These are phyloP conservation scores for Monosporascus sp. DNA, from an alignment of 2,329 filamentous ascomycete genomes.

Conservation along the genomic window DNA sequence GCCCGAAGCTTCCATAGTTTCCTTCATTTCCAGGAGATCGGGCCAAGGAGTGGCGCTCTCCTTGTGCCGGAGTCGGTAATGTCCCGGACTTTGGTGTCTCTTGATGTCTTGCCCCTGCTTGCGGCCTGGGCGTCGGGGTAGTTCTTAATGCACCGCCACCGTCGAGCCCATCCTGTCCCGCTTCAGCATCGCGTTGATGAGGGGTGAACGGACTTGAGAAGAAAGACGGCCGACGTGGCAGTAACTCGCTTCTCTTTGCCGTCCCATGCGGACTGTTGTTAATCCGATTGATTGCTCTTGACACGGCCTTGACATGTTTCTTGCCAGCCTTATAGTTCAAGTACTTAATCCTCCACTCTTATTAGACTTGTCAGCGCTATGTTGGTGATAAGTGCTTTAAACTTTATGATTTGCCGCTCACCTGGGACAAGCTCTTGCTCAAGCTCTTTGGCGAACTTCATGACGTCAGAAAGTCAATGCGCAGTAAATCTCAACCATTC, in stretches of 20 bases:
- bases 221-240: slow-evolving; percentile 25
- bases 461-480: slow-evolving; percentile 29
- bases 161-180: slow-evolving; percentile 4
- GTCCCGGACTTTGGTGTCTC: slow-evolving; percentile 10
- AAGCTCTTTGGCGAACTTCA: slow-evolving; percentile 72
- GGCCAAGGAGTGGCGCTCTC: slow-evolving; percentile 38
- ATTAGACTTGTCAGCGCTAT: background rate
- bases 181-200: slow-evolving; percentile 12
- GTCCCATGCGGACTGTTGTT: slow-evolving; percentile 42
- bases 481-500: no score
- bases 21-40: slow-evolving; percentile 29
- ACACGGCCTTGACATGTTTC: slow-evolving; percentile 83
- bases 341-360: slow-evolving; percentile 90
- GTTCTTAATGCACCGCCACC: slow-evolving; percentile 18
- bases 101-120: slow-evolving; percentile 6
- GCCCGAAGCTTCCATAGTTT: slow-evolving; percentile 50
- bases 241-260: slow-evolving; percentile 24
- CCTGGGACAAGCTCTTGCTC: slow-evolving; percentile 83
- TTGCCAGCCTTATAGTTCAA: slow-evolving; percentile 94
- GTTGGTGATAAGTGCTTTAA: background rate
- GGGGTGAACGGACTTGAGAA: slow-evolving; percentile 21
- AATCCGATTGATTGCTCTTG: slow-evolving; percentile 62
- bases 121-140: slow-evolving; percentile 22
- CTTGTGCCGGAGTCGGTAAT: slow-evolving; percentile 13
- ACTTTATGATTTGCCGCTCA: slow-evolving; percentile 27